Conservation (phyloP, 202 grass and related monocot genomes). For the Miscanthus sacchariflorus region DNA sequence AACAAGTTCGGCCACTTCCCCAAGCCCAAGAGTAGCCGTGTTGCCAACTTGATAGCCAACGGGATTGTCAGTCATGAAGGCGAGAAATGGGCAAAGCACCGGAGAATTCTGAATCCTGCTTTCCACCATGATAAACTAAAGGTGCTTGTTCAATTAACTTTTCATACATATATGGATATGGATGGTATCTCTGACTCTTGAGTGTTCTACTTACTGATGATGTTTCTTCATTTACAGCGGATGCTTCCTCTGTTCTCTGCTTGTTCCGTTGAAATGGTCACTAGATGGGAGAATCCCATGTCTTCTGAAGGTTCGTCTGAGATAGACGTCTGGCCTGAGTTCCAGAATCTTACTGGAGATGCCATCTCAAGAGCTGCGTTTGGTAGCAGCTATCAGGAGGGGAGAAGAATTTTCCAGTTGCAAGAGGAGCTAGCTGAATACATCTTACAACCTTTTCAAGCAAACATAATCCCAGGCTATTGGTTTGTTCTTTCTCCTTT, state of each 20-base stretch:
- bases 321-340: slow-evolving; percentile 73
- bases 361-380: slow-evolving; percentile 81
- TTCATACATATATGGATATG: no score
- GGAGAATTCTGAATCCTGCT: slow-evolving; percentile 78
- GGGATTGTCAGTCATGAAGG: slow-evolving; percentile 62
- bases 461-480: slow-evolving; percentile 59
- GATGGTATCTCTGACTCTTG: neutral
- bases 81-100: slow-evolving; percentile 84
- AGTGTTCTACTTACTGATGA: neutral
- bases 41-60: slow-evolving; percentile 45
- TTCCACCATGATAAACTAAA: slow-evolving; percentile 81
- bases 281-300: slow-evolving; percentile 61
- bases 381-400: slow-evolving; percentile 80
- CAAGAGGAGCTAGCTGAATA: slow-evolving; percentile 62
- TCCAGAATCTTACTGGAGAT: slow-evolving; percentile 75
- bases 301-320: slow-evolving; percentile 43
- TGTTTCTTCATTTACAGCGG: slow-evolving; percentile 42
- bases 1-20: slow-evolving; percentile 74
- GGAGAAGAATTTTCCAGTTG: slow-evolving; percentile 71
- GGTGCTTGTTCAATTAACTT: slow-evolving; percentile 21
- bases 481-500: slow-evolving; percentile 46
- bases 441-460: slow-evolving; percentile 43
- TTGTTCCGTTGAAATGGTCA: slow-evolving; percentile 62
- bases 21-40: slow-evolving; percentile 41
- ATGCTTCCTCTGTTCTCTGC: slow-evolving; percentile 74